phyloP scores from a whole-genome alignment of 148 eudicot genomes.

The Rhododendron molle region DNA sequence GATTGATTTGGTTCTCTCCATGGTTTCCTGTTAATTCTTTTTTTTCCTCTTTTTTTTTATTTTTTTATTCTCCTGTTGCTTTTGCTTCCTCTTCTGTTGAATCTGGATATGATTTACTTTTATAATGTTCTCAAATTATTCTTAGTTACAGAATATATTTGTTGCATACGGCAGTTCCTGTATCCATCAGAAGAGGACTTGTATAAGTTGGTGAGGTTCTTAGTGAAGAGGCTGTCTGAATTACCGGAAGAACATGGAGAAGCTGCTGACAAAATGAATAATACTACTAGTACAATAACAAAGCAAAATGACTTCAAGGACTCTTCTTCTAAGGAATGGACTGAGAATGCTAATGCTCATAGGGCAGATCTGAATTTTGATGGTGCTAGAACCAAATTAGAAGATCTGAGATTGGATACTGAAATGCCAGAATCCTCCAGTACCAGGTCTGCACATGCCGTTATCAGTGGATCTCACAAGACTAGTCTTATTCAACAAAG shows the following conservation, averaged over 20 bases:
- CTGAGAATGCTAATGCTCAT: slow-evolving; percentile 7
- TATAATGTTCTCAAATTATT: slow-evolving; percentile 24
- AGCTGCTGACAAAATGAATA: slow-evolving; percentile 7
- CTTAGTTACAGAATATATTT: slow-evolving; percentile 26
- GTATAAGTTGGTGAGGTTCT: slow-evolving; percentile 49
- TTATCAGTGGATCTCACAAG: not conserved
- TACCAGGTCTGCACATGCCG: slow-evolving; percentile 8
- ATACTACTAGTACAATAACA: slow-evolving; percentile 7
- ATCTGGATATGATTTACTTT: slow-evolving; percentile 8
- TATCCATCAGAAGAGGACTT: slow-evolving; percentile 60
- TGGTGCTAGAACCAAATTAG: slow-evolving; percentile 18
- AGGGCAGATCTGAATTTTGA: slow-evolving; percentile 8
- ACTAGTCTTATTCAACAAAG: not conserved
- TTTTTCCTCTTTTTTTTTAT: not conserved
- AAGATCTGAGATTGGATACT: slow-evolving; percentile 18
- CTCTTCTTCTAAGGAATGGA: slow-evolving; percentile 6
- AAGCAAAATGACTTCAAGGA: slow-evolving; percentile 11
- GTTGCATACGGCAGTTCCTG: slow-evolving; percentile 56
- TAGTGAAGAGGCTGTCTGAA: slow-evolving; percentile 51
- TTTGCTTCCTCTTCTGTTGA: not conserved
- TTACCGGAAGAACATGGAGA: slow-evolving; percentile 26
- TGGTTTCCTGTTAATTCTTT: not conserved
- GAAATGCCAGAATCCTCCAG: slow-evolving; percentile 18
- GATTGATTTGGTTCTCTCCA: not conserved
- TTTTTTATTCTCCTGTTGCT: not conserved